Conservation (phyloP, 164 flowering plant species). For the Nymphaea thermarum region DNA sequence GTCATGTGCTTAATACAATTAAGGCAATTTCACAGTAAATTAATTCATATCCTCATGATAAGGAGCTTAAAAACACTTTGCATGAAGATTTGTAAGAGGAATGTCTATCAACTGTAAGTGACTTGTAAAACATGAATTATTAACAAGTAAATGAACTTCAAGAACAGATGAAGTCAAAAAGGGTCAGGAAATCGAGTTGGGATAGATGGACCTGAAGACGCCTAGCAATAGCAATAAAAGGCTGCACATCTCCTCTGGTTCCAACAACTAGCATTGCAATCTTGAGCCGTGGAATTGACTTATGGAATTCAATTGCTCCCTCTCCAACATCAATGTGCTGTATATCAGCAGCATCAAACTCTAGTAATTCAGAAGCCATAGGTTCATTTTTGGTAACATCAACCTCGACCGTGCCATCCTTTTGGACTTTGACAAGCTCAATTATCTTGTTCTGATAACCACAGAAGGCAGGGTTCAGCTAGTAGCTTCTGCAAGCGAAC, state of each 20-base stretch:
- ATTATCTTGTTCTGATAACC: constrained; percentile 51
- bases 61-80: too few relatives aligned
- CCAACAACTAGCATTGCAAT: constrained; percentile 90
- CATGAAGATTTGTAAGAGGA: too few relatives aligned
- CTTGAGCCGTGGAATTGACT: constrained; percentile 59
- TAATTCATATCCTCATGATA: too few relatives aligned
- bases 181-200: neutral
- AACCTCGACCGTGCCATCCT: constrained; percentile 82
- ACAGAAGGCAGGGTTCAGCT: too few relatives aligned
- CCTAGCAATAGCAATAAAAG: constrained; percentile 81
- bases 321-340: constrained; percentile 15
- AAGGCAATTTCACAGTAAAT: too few relatives aligned
- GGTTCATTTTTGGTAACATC: constrained; percentile 47
- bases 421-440: constrained; percentile 67
- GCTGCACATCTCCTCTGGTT: constrained; percentile 95
- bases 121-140: neutral
- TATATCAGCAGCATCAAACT: constrained; percentile 40
- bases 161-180: neutral
- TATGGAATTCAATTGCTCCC: constrained; percentile 18
- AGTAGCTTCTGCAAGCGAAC: too few relatives aligned
- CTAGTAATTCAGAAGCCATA: constrained; percentile 65
- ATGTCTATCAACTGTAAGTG: too few relatives aligned
- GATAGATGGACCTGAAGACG: constrained; percentile 54
- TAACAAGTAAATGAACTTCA: neutral
- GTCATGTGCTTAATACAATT: too few relatives aligned